A percentile compares a stretch with the other conserved stretches of the same genome.
Evolutionary conservation across 164 flowering plant genomes (phyloP).

Genomic region (Aristolochia contorta): DNA sequence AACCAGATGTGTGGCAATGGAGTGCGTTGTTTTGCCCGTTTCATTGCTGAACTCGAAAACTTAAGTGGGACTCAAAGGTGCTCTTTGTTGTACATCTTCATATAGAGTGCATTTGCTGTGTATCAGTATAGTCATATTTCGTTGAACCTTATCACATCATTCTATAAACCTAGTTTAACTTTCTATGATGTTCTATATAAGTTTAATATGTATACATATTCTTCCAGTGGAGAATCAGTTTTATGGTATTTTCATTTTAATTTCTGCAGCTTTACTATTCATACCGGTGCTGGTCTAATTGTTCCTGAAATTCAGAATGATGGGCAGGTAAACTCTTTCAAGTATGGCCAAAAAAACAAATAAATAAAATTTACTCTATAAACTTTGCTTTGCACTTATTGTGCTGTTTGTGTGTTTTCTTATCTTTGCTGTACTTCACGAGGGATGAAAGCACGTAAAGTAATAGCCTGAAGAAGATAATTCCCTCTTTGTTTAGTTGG

Average conservation of each 20-base stretch:
- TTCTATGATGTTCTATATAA: neutral
- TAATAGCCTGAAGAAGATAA: too few species aligned
- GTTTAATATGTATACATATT: neutral
- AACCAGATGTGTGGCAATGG: constrained; percentile 98
- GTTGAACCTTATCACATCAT: neutral
- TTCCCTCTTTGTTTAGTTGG: too few species aligned
- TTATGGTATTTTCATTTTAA: constrained; percentile 2
- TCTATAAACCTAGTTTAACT: neutral
- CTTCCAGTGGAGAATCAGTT: neutral
- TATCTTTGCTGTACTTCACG: too few species aligned
- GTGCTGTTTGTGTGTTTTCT: too few species aligned
- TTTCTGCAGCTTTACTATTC: constrained; percentile 67
- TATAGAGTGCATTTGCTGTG: too few species aligned
- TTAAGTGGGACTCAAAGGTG: constrained; percentile 70
- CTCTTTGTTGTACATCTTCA: neutral
- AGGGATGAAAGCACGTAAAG: too few species aligned
- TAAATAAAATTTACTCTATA: neutral
- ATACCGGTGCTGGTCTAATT: constrained; percentile 97
- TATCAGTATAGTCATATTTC: too few species aligned
- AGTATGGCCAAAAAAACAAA: too few species aligned
- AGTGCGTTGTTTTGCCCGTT: constrained; percentile 90
- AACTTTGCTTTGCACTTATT: neutral
- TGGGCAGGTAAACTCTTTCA: constrained; percentile 90
- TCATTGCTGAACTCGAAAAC: constrained; percentile 75
- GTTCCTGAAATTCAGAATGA: constrained; percentile 85